Conservation (phyloP, 768 basidiomycete genomes). For the Hericium rajendrae region DNA sequence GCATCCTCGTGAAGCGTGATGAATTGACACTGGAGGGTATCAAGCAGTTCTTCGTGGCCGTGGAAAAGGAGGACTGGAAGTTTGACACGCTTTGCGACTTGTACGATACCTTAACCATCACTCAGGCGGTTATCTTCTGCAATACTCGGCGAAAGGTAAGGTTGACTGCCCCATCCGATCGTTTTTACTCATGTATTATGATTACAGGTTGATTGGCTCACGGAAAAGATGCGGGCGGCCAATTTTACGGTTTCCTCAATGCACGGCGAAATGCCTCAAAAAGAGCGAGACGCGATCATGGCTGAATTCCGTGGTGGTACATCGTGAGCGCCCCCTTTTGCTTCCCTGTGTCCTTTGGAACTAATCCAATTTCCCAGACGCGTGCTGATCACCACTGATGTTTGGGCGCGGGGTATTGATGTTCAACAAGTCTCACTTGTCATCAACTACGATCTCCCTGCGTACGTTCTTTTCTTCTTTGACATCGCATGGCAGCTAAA, state of each 20-base stretch:
- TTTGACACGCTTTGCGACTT: slow-evolving; percentile 96
- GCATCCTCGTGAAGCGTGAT: slow-evolving; percentile 98
- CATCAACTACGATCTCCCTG: slow-evolving; percentile 93
- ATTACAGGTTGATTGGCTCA: slow-evolving; percentile 90
- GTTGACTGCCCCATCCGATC: background rate
- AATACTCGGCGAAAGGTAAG: slow-evolving; percentile 92
- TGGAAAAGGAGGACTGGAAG: slow-evolving; percentile 99
- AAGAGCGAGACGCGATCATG: slow-evolving; percentile 94
- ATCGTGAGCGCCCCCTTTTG: slow-evolving; percentile 45
- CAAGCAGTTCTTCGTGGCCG: slow-evolving; percentile 96
- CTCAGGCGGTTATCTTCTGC: slow-evolving; percentile 98
- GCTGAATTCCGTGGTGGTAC: slow-evolving; percentile 90
- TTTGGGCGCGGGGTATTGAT: slow-evolving; percentile 97
- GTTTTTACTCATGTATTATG: background rate
- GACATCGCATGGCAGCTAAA: too few relatives aligned
- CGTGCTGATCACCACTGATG: slow-evolving; percentile 91
- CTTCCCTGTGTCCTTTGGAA: background rate
- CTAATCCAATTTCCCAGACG: slow-evolving; percentile 38
- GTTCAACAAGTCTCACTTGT: slow-evolving; percentile 97
- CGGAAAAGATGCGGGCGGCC: slow-evolving; percentile 98
- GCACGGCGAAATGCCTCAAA: slow-evolving; percentile 96
- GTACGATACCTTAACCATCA: slow-evolving; percentile 97
- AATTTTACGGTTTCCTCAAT: slow-evolving; percentile 96
- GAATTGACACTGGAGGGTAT: slow-evolving; percentile 95
- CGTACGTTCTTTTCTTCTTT: slow-evolving; percentile 41